Conservation (phyloP, 1,284 basidiomycete genomes). For the Vanrija humicola region DNA sequence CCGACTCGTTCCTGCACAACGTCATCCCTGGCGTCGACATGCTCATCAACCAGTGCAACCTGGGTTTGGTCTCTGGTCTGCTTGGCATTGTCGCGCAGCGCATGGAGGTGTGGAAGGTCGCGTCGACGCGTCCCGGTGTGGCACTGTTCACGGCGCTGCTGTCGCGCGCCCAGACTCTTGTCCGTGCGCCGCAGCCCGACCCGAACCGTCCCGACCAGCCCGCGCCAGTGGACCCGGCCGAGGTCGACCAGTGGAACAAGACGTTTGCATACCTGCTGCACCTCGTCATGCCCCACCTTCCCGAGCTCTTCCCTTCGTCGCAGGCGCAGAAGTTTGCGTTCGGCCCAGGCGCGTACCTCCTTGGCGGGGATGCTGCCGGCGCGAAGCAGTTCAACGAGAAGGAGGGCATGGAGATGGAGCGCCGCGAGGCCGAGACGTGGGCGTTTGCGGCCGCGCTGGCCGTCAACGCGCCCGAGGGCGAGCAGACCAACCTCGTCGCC, state of each 20-base stretch:
- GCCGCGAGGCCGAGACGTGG: conserved; percentile 49
- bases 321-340: conserved; percentile 60
- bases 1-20: conserved; percentile 79
- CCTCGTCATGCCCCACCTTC: conserved; percentile 68
- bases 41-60: conserved; percentile 65
- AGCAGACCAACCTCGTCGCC: conserved; percentile 77
- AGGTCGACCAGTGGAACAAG: conserved; percentile 80
- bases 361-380: conserved; percentile 28
- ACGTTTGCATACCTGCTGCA: conserved; percentile 82
- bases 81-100: conserved; percentile 78
- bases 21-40: conserved; percentile 83
- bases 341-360: conserved; percentile 51
- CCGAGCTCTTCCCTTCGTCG: conserved; percentile 83
- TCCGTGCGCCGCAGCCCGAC: conserved; percentile 57
- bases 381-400: conserved; percentile 59
- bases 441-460: conserved; percentile 66
- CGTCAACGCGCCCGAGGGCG: conserved; percentile 74
- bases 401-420: conserved; percentile 58
- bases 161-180: conserved; percentile 84
- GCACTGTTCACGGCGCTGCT: conserved; percentile 89
- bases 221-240: conserved; percentile 60
- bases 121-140: conserved; percentile 76
- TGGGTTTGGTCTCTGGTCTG: conserved; percentile 81
- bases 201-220: conserved; percentile 47
- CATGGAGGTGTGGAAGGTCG: conserved; percentile 68